Conservation (phyloP, 495 filamentous ascomycete genomes). For the Xanthoparmelia taractica region DNA sequence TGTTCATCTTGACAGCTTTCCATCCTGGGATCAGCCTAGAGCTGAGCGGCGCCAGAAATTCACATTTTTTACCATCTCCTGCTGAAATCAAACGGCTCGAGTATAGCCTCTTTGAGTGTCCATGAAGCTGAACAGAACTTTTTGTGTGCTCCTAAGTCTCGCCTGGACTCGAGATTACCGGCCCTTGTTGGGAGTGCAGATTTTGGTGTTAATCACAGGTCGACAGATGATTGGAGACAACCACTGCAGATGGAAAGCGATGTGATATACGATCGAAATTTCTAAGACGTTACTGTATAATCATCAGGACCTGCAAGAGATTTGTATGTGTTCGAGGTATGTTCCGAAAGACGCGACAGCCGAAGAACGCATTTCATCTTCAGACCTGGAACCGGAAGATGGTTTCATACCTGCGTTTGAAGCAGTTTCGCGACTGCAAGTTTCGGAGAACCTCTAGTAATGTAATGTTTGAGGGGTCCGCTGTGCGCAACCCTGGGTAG, state of each 20-base stretch:
- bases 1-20: too few species aligned
- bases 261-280: not conserved
- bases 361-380: not conserved
- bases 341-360: not conserved
- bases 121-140: not conserved
- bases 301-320: not conserved
- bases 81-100: not conserved
- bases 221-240: not conserved
- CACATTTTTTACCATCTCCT: too few species aligned
- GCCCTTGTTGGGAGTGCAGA: not conserved
- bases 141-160: not conserved
- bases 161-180: not conserved
- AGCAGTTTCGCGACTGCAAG: not conserved
- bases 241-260: not conserved
- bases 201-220: not conserved
- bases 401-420: not conserved
- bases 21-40: too few species aligned
- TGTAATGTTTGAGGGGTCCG: not conserved
- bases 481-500: not conserved
- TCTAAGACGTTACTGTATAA: not conserved
- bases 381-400: not conserved
- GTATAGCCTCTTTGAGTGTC: not conserved
- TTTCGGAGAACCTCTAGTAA: not conserved
- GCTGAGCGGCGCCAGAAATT: too few species aligned
- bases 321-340: not conserved